Percentiles rank a stretch among this genome's conserved stretches.
These are phyloP conservation scores for Coemansia sp. DNA, from an alignment of 192 early-diverging fungal genomes.

Conservation along the genomic window DNA sequence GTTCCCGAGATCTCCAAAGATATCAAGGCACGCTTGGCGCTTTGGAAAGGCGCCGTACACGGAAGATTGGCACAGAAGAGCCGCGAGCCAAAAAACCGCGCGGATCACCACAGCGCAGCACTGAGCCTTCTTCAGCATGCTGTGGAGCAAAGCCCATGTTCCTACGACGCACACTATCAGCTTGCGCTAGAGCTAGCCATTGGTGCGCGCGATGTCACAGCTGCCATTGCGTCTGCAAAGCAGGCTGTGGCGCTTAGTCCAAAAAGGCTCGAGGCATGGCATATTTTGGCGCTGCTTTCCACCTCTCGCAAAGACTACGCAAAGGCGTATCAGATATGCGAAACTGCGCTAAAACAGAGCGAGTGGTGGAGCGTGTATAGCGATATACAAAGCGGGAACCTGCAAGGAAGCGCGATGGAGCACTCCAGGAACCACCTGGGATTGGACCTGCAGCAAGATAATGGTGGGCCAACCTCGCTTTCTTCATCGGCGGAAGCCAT, in stretches of 20 bases:
- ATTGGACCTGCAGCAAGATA: conserved; percentile 4
- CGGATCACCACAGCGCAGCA: conserved; percentile 62
- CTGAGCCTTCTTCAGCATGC: conserved; percentile 57
- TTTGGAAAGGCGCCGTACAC: conserved; percentile 47
- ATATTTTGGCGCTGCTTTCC: conserved; percentile 66
- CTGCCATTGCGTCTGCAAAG: conserved; percentile 58
- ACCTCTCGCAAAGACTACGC: conserved; percentile 68
- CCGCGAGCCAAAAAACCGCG: conserved; percentile 63
- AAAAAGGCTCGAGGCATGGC: conserved; percentile 68
- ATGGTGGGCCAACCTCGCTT: conserved; percentile 20
- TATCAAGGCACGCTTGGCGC: conserved; percentile 31
- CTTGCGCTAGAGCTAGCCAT: conserved; percentile 69
- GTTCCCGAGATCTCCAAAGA: conserved; percentile 10
- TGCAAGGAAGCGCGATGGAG: neutral
- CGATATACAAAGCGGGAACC: conserved; percentile 12
- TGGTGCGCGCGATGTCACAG: conserved; percentile 59
- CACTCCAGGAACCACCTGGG: conserved; percentile 11
- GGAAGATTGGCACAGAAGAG: conserved; percentile 49
- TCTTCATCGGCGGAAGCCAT: conserved; percentile 1
- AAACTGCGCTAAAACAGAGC: conserved; percentile 62
- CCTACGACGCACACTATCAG: conserved; percentile 64
- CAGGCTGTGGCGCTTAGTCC: conserved; percentile 58
- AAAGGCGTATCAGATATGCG: conserved; percentile 65
- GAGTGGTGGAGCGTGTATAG: conserved; percentile 49
- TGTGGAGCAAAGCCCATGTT: conserved; percentile 51